Evolutionary conservation across 169 alveolate species (phyloP).

Genomic region (Plasmodium coatneyi): DNA sequence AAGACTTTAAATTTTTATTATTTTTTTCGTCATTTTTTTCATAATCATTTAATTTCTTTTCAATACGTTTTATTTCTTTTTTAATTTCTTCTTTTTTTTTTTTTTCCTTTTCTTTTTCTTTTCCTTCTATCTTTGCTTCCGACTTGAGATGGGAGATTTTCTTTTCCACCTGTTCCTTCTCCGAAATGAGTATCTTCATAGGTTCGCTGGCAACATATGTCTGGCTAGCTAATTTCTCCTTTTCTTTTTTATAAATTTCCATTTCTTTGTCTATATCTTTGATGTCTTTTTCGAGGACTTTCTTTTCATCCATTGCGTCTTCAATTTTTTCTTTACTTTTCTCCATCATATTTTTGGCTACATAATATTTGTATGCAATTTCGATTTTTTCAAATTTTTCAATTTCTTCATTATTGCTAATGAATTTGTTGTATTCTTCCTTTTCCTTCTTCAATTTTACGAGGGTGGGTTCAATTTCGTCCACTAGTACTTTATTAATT

Average conservation of each 20-base stretch:
- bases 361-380: slow-evolving; percentile 80
- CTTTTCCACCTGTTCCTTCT: slow-evolving; percentile 77
- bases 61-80: slow-evolving; percentile 77
- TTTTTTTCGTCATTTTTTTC: slow-evolving; percentile 77
- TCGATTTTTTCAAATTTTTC: slow-evolving; percentile 77
- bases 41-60: slow-evolving; percentile 78
- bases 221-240: slow-evolving; percentile 76
- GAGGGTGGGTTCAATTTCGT: slow-evolving; percentile 94
- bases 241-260: slow-evolving; percentile 70
- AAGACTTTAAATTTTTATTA: slow-evolving; percentile 45
- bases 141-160: slow-evolving; percentile 51
- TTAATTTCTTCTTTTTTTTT: slow-evolving; percentile 79
- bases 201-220: slow-evolving; percentile 62
- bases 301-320: slow-evolving; percentile 69
- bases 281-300: slow-evolving; percentile 49
- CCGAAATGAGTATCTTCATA: slow-evolving; percentile 67
- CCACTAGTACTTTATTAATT: slow-evolving; percentile 89
- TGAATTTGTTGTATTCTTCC: slow-evolving; percentile 82
- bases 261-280: slow-evolving; percentile 74
- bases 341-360: slow-evolving; percentile 78
- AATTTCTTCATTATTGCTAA: slow-evolving; percentile 80
- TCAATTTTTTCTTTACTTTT: slow-evolving; percentile 59
- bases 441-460: slow-evolving; percentile 89
- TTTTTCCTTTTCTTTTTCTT: slow-evolving; percentile 76
- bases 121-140: slow-evolving; percentile 58